Percentiles rank a stretch among this genome's conserved stretches.
phyloP scores from a whole-genome alignment of 768 basidiomycete species.

The Boletus pseudo-olivaceus region DNA sequence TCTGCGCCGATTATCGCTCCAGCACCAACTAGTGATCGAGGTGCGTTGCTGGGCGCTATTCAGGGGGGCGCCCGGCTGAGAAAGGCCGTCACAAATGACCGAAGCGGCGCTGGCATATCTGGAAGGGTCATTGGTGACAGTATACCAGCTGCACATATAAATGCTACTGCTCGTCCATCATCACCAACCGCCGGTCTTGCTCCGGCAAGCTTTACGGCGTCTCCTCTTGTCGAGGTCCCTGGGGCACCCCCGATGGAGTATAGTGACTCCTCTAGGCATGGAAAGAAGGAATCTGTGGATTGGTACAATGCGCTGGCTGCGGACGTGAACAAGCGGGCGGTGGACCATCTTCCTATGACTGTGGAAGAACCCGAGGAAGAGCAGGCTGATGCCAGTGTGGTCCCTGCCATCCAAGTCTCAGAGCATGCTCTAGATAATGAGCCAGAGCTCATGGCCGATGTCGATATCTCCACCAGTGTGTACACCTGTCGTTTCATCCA shows the following conservation, averaged over 20 bases:
- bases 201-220: conserved; percentile 5
- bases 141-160: conserved; percentile 69
- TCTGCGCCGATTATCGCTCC: conserved; percentile 32
- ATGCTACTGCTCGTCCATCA: conserved; percentile 41
- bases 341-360: conserved; percentile 47
- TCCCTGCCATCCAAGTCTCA: conserved; percentile 57
- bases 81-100: conserved; percentile 80
- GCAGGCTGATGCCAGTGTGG: conserved; percentile 29
- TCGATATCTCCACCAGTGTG: conserved; percentile 64
- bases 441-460: conserved; percentile 62
- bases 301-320: conserved; percentile 90
- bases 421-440: conserved; percentile 38
- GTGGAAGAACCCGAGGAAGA: conserved; percentile 62
- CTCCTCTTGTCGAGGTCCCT: conserved; percentile 20
- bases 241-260: conserved; percentile 12
- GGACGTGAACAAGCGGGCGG: conserved; percentile 45
- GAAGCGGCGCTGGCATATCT: conserved; percentile 62
- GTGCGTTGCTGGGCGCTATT: conserved; percentile 75
- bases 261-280: conserved; percentile 29
- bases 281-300: conserved; percentile 76
- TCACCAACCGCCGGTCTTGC: conserved; percentile 13
- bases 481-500: background rate
- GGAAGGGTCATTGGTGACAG: conserved; percentile 79
- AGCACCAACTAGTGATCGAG: conserved; percentile 49
- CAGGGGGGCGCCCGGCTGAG: conserved; percentile 68